Conservation (phyloP, 331 rosid genomes). For the Arachis monticola region DNA sequence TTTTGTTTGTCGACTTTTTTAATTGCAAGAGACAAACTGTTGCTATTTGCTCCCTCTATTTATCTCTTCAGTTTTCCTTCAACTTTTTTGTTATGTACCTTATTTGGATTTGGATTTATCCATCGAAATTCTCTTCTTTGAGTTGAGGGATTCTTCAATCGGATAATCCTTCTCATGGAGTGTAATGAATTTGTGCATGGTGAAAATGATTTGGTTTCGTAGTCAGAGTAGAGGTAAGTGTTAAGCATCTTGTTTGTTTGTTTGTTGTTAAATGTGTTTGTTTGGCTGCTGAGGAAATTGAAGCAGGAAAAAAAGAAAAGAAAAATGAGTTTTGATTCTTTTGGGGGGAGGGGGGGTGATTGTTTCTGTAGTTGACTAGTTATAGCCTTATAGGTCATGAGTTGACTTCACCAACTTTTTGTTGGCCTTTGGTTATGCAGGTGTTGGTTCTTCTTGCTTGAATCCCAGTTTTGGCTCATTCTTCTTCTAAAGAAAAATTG, state of each 20-base stretch:
- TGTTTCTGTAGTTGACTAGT: not conserved
- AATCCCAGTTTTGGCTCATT: not conserved
- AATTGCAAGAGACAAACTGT: conserved; percentile 38
- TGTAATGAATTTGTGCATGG: conserved; percentile 49
- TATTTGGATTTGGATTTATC: conserved; percentile 31
- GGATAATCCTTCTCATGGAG: conserved; percentile 48
- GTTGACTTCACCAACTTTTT: conserved; percentile 19
- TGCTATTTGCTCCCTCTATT: not conserved
- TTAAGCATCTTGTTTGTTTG: conserved; percentile 31
- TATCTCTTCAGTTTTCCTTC: not conserved
- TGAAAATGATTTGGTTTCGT: conserved; percentile 36
- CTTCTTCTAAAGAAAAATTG: not conserved
- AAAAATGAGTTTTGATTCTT: not conserved
- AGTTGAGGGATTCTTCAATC: conserved; percentile 20
- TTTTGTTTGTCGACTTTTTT: conserved; percentile 13
- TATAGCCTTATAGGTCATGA: not conserved
- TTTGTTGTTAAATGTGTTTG: conserved; percentile 7
- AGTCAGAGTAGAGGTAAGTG: conserved; percentile 46
- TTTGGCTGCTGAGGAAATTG: conserved; percentile 46
- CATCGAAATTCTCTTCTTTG: conserved; percentile 17
- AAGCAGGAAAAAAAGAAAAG: conserved; percentile 1
- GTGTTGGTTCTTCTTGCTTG: conserved; percentile 13
- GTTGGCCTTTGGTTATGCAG: conserved; percentile 43
- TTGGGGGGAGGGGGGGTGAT: not conserved
- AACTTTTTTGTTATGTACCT: conserved; percentile 23